Evolutionary conservation across 129 eudicot genomes (phyloP).

Genomic region (Chrysanthemum seticuspe): DNA sequence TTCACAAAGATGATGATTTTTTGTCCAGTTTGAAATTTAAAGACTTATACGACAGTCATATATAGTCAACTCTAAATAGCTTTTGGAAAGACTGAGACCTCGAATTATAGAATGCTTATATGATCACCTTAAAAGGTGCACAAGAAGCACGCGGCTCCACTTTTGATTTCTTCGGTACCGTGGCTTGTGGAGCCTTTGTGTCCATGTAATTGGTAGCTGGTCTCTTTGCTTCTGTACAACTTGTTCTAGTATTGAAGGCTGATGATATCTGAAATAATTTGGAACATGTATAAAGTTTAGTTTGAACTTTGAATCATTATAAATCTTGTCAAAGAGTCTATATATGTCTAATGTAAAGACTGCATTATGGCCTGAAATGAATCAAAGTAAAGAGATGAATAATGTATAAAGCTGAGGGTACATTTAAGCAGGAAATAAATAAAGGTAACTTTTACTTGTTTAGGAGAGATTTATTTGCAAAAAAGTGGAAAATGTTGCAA

Average conservation of each 20-base stretch:
- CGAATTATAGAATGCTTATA: background rate
- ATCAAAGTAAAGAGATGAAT: slow-evolving; percentile 31
- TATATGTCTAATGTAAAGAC: slow-evolving; percentile 24
- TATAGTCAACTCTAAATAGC: background rate
- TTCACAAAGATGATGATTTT: too few species aligned
- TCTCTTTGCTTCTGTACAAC: slow-evolving; percentile 53
- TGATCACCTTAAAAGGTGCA: slow-evolving; percentile 78
- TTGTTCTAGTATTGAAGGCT: slow-evolving; percentile 45
- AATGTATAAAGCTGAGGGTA: slow-evolving; percentile 70
- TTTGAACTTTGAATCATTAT: slow-evolving; percentile 29
- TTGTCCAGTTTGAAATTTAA: too few species aligned
- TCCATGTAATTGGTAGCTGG: slow-evolving; percentile 45
- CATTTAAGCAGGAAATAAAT: slow-evolving; percentile 43
- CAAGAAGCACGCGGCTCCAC: slow-evolving; percentile 76
- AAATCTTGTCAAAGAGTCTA: slow-evolving; percentile 20
- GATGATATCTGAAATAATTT: slow-evolving; percentile 46
- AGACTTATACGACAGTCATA: background rate
- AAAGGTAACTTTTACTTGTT: slow-evolving; percentile 41
- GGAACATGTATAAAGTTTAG: slow-evolving; percentile 8
- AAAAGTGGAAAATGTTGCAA: slow-evolving; percentile 19
- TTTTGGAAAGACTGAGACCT: slow-evolving; percentile 1
- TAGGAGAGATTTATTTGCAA: slow-evolving; percentile 9
- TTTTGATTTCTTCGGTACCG: slow-evolving; percentile 58
- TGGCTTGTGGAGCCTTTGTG: slow-evolving; percentile 48
- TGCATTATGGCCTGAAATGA: slow-evolving; percentile 29